Evolutionary conservation across 192 early-diverging fungal genomes (phyloP).

Genomic region (Umbelopsis isabellina): DNA sequence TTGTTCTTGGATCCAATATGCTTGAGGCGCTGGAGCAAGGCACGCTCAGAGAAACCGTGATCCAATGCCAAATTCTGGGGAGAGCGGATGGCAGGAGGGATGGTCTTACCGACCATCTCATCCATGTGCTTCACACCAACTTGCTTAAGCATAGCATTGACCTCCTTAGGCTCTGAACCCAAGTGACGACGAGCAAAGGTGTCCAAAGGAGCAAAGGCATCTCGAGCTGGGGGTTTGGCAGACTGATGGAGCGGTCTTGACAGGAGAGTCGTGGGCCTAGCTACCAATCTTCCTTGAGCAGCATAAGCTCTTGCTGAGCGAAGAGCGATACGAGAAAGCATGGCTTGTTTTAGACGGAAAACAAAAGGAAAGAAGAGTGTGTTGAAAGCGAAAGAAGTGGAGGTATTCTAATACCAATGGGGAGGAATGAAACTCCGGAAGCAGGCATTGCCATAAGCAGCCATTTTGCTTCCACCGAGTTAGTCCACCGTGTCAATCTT

Average conservation of each 20-base stretch:
- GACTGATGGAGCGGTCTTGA: neutral
- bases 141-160: slow-evolving; percentile 80
- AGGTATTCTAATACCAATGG: neutral
- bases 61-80: slow-evolving; percentile 72
- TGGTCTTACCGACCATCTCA: slow-evolving; percentile 80
- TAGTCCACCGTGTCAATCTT: slow-evolving; percentile 14
- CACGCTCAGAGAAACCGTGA: slow-evolving; percentile 79
- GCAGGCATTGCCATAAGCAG: slow-evolving; percentile 9
- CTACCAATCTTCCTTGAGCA: slow-evolving; percentile 13
- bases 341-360: neutral
- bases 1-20: slow-evolving; percentile 92
- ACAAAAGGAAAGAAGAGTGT: slow-evolving; percentile 6
- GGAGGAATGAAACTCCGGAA: slow-evolving; percentile 1
- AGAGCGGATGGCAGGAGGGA: slow-evolving; percentile 82
- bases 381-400: neutral
- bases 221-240: slow-evolving; percentile 11
- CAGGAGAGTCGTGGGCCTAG: neutral
- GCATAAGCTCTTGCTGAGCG: slow-evolving; percentile 23
- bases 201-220: slow-evolving; percentile 61
- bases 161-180: slow-evolving; percentile 76
- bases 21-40: slow-evolving; percentile 83
- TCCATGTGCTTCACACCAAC: slow-evolving; percentile 82
- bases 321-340: slow-evolving; percentile 21
- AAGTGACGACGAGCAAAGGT: slow-evolving; percentile 87
- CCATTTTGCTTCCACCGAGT: slow-evolving; percentile 14